Conservation (phyloP, 2,329 filamentous ascomycete species). For the Hypoxylon sp. region DNA sequence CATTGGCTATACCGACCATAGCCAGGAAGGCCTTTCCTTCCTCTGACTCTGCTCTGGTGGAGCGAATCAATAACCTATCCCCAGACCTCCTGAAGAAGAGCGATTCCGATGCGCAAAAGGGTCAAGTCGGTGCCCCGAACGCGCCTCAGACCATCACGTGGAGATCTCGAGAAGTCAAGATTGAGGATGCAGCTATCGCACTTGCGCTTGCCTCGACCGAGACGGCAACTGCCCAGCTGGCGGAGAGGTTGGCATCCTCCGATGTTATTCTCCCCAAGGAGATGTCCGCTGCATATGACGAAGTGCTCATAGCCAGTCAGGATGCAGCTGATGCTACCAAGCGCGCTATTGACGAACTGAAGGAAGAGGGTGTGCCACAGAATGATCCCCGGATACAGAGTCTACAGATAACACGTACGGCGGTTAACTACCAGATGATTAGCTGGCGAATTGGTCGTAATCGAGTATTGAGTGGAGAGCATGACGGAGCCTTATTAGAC, state of each 20-base stretch:
- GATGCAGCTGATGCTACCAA: conserved; percentile 95
- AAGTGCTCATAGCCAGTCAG: conserved; percentile 87
- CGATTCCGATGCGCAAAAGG: conserved; percentile 58
- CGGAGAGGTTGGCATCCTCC: conserved; percentile 56
- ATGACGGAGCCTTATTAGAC: conserved; percentile 75
- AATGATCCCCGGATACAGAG: conserved; percentile 90
- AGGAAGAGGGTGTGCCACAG: conserved; percentile 82
- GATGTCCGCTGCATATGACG: conserved; percentile 87
- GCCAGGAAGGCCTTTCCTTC: conserved; percentile 80
- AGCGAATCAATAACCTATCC: conserved; percentile 75
- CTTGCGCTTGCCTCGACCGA: conserved; percentile 78
- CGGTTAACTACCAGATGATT: conserved; percentile 92
- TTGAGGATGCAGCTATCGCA: conserved; percentile 93
- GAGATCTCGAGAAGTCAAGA: conserved; percentile 83
- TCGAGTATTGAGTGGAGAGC: conserved; percentile 81
- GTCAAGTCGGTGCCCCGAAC: conserved; percentile 59
- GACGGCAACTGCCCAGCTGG: conserved; percentile 59
- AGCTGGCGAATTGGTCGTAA: conserved; percentile 96
- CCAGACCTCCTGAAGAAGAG: conserved; percentile 70
- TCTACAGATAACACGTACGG: conserved; percentile 89
- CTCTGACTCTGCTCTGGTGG: conserved; percentile 68
- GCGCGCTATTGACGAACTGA: conserved; percentile 88
- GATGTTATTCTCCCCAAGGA: conserved; percentile 64
- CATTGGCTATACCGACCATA: conserved; percentile 80
- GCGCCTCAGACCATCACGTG: conserved; percentile 81